Evolutionary conservation across 345 rosid species (phyloP), one percentile per base, ranked within the genome.

Genomic region (Pseudoturritis turrita): DNA sequence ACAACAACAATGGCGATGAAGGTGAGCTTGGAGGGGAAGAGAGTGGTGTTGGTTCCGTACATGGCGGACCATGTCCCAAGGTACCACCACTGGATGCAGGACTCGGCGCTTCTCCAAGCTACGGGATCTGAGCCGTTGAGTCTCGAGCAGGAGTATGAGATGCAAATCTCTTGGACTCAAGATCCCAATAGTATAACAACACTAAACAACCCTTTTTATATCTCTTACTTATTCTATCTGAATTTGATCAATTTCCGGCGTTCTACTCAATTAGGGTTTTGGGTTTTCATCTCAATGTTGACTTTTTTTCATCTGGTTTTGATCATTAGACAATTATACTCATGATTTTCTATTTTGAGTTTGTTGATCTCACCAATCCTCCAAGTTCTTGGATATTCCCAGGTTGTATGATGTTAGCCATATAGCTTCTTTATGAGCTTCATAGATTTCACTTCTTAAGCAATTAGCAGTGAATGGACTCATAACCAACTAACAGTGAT

Each of bases 21-120:
- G 11, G 87, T 81, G 84, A 88, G 93, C 70, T 74, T 88, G 78
- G 96, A 84, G 65, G 97, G 96, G 57, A 79, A 87, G 79, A 88
- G 81, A 83, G 93, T 81, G 67, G 77, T 88, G 8, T 76, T 94
- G 72, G 93, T 89, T 54, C 90, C 97, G 15, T 88, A 94, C 86
- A 83, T 85, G 93, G 81, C 71, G 63, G 87, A 82, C 2, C 99
- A 95, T 77, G 92, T 91, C 31, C 88, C 91, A 3, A 88, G 67
- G 80, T 91, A 89, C 81, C 99, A 91, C 60, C 46, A 80, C 0
- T 91, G 98, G 97, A 95, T 95, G 96, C 96, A 89, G 73, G 96
- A 95, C 65, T 85, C 91, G 4, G 65, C 72, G 49, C 92, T 91
- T 18, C 99, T 95, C 19, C 70, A 87, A 75, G 91, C 96, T 31